phyloP scores from a whole-genome alignment of 2,329 filamentous ascomycete genomes.

The Lasiodiplodia sp. region DNA sequence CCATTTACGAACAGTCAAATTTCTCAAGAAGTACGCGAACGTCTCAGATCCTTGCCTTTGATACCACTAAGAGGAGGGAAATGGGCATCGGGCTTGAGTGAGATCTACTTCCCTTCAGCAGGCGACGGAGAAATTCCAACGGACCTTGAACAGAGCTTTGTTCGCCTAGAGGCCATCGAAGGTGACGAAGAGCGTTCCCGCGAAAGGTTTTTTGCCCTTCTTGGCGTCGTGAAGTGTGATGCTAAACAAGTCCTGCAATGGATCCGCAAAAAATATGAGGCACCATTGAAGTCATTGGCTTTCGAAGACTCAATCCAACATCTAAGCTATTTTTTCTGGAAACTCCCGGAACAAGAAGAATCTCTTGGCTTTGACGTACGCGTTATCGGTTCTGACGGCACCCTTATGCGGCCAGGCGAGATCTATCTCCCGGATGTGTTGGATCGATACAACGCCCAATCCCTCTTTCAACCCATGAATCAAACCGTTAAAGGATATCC shows the following conservation, averaged over 20 bases:
- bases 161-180: not conserved
- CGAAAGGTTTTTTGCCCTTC: not conserved
- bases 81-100: not conserved
- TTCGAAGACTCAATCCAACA: not conserved
- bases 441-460: not conserved
- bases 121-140: not conserved
- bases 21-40: not conserved
- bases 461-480: too few relatives aligned
- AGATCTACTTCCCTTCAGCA: not conserved
- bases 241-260: not conserved
- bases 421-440: not conserved
- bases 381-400: not conserved
- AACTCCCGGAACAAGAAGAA: not conserved
- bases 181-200: too few relatives aligned
- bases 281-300: not conserved
- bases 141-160: not conserved
- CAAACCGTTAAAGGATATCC: not conserved
- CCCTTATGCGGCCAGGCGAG: not conserved
- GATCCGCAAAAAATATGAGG: not conserved
- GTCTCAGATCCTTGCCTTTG: not conserved
- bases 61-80: not conserved
- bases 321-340: not conserved
- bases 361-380: not conserved
- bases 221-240: not conserved
- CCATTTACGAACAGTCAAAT: too few relatives aligned